Conservation (phyloP, 1,284 basidiomycete genomes). For the Mycosarcoma mackinlayi region DNA sequence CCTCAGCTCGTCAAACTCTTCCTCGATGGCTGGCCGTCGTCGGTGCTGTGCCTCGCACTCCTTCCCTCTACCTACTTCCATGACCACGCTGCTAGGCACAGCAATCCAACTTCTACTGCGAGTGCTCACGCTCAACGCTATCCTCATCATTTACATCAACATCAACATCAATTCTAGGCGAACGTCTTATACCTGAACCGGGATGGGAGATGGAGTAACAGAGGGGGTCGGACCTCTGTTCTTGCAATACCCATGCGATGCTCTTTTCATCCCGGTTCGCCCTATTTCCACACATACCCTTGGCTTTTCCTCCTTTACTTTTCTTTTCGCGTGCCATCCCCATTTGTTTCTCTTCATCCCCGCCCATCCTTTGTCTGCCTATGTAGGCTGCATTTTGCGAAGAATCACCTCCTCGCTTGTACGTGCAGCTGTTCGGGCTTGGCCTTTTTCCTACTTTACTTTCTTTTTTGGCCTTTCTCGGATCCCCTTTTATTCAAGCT, state of each 20-base stretch:
- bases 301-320: constrained; percentile 14
- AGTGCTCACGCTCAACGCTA: constrained; percentile 32
- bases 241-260: constrained; percentile 58
- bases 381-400: background rate
- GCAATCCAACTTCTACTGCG: constrained; percentile 5
- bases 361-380: constrained; percentile 18
- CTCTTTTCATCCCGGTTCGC: constrained; percentile 52
- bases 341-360: constrained; percentile 22
- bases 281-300: constrained; percentile 25
- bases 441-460: background rate
- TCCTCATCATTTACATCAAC: constrained; percentile 1
- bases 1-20: constrained; percentile 5
- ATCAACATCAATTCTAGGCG: constrained; percentile 26
- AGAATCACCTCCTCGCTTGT: background rate
- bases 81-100: constrained; percentile 11
- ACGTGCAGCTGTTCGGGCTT: background rate
- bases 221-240: constrained; percentile 57
- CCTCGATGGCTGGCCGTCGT: constrained; percentile 29
- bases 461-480: constrained; percentile 13
- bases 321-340: constrained; percentile 17
- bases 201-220: constrained; percentile 56
- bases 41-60: constrained; percentile 24
- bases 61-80: background rate
- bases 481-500: constrained; percentile 1
- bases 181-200: constrained; percentile 53